Conservation (phyloP, 345 rosid species). For the Carallia pectinifolia region DNA sequence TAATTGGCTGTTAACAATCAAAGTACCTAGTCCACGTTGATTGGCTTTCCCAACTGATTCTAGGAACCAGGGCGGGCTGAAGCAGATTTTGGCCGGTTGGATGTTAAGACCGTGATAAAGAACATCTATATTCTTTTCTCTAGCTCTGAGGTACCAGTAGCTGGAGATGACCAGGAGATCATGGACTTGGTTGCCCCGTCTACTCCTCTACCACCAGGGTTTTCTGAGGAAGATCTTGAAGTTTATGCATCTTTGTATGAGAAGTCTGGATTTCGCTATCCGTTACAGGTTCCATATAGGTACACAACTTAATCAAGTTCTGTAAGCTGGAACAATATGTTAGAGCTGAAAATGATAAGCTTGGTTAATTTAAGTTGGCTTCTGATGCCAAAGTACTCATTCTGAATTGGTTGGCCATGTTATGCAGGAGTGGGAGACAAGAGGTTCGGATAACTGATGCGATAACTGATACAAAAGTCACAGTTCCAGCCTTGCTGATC, state of each 20-base stretch:
- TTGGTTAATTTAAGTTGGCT: too few species aligned
- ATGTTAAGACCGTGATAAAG: conserved; percentile 18
- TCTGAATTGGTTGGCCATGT: background rate
- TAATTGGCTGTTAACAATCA: too few species aligned
- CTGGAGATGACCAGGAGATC: conserved; percentile 25
- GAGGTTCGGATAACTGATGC: conserved; percentile 17
- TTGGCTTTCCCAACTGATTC: background rate
- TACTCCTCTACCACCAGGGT: conserved; percentile 21
- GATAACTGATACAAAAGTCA: conserved; percentile 18
- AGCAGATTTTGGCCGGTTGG: conserved; percentile 19
- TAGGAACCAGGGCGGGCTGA: conserved; percentile 28
- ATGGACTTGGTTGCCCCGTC: conserved; percentile 30
- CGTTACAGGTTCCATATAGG: conserved; percentile 32
- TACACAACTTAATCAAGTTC: background rate
- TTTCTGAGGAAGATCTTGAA: conserved; percentile 21
- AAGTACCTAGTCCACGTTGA: background rate
- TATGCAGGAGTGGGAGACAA: conserved; percentile 2
- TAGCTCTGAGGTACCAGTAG: conserved; percentile 9
- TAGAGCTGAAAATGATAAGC: background rate
- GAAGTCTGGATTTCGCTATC: conserved; percentile 24
- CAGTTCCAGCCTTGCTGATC: conserved; percentile 21
- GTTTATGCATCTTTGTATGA: conserved; percentile 28
- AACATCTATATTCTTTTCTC: conserved; percentile 22
- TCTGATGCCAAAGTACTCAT: too few species aligned
- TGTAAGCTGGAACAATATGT: background rate